A percentile compares a stretch with the other conserved stretches of the same genome.
Conservation (phyloP, 768 basidiomycete genomes). For the Saitozyma podzolica region DNA sequence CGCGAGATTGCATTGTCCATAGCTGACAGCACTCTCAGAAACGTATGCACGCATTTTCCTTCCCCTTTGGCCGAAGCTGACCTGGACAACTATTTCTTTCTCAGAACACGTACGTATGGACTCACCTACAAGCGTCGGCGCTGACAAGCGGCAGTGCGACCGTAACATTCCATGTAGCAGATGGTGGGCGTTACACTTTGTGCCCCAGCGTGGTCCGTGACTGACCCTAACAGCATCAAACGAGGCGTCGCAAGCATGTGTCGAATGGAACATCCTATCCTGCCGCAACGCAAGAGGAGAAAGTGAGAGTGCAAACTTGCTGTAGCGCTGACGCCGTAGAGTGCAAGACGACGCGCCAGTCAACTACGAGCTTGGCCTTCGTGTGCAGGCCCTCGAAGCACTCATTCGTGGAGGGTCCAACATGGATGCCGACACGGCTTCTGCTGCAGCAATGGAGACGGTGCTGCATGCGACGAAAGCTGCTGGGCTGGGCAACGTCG, state of each 20-base stretch:
- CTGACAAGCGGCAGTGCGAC: conserved; percentile 40
- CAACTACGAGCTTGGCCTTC: conserved; percentile 35
- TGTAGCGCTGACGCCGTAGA: conserved; percentile 9
- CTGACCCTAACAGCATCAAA: conserved; percentile 31
- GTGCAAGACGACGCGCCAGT: conserved; percentile 27
- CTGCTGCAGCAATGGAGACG: conserved; percentile 38
- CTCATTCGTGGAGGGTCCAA: conserved; percentile 39
- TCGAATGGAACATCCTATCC: conserved; percentile 39
- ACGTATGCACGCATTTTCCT: conserved; percentile 17
- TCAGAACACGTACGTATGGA: conserved; percentile 41
- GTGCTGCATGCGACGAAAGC: conserved; percentile 41
- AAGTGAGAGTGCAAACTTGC: conserved; percentile 22
- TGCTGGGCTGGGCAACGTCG: conserved; percentile 29
- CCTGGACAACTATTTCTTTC: too few species aligned
- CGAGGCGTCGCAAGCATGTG: conserved; percentile 47
- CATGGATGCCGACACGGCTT: conserved; percentile 38
- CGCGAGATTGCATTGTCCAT: background rate
- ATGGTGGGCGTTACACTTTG: conserved; percentile 28
- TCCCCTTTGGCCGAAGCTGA: too few species aligned
- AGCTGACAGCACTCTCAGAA: conserved; percentile 23
- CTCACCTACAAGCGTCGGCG: background rate
- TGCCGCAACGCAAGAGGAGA: conserved; percentile 35
- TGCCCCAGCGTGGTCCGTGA: background rate
- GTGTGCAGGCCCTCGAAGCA: conserved; percentile 42
- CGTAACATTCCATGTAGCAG: conserved; percentile 46